These are phyloP conservation scores for Eucalyptus cloeziana DNA, from an alignment of 345 rosid genomes.

Conservation along the genomic window DNA sequence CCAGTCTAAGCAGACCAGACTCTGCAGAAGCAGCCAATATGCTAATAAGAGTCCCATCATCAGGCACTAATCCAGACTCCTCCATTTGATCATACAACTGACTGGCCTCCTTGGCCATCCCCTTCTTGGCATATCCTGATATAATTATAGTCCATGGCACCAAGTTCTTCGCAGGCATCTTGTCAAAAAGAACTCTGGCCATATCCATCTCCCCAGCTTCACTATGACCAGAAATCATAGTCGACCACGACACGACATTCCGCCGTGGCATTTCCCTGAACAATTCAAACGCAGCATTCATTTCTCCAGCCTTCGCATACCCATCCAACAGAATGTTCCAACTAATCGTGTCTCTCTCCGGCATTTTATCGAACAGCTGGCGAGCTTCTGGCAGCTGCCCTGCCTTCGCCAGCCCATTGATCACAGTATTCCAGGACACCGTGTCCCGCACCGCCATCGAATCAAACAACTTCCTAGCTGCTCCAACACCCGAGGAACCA, in stretches of 20 bases:
- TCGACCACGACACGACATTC: slow-evolving; percentile 84
- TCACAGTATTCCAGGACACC: slow-evolving; percentile 83
- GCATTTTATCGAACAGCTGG: slow-evolving; percentile 69
- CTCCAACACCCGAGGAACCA: slow-evolving; percentile 43
- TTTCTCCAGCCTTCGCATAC: slow-evolving; percentile 55
- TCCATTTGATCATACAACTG: slow-evolving; percentile 47
- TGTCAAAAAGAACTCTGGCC: slow-evolving; percentile 74
- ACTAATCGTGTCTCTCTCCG: slow-evolving; percentile 53
- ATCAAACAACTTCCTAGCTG: slow-evolving; percentile 54
- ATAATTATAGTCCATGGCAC: slow-evolving; percentile 86
- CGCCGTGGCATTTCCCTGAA: slow-evolving; percentile 68
- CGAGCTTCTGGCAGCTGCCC: slow-evolving; percentile 49
- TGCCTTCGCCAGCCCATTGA: slow-evolving; percentile 42
- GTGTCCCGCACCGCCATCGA: slow-evolving; percentile 44
- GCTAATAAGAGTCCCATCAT: slow-evolving; percentile 55
- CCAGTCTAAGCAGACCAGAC: slow-evolving; percentile 71
- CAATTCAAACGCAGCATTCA: slow-evolving; percentile 52
- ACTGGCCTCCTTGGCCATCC: slow-evolving; percentile 49
- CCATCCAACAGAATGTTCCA: slow-evolving; percentile 89
- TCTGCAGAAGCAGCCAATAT: slow-evolving; percentile 77
- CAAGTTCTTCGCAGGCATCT: slow-evolving; percentile 63
- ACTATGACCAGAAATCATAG: slow-evolving; percentile 62
- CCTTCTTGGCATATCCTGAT: slow-evolving; percentile 72
- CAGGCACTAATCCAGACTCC: slow-evolving; percentile 35
- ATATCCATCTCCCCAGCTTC: slow-evolving; percentile 75